phyloP scores from a whole-genome alignment of 441 rosid species.

The Populus hybrid region DNA sequence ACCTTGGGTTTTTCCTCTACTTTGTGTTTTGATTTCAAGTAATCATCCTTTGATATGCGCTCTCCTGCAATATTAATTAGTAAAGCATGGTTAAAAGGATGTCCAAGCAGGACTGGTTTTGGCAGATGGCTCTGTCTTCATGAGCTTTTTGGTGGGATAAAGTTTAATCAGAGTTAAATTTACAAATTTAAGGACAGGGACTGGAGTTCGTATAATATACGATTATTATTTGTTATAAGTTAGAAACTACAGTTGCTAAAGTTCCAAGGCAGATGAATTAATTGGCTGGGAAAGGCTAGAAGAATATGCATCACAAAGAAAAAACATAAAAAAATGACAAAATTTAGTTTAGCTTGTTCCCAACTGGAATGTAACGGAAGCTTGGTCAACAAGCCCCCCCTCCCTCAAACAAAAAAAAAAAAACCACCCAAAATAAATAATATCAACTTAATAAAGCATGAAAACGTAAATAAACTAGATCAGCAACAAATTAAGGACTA shows the following conservation, averaged over 20 bases:
- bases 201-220: background rate
- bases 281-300: background rate
- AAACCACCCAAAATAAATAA: too few relatives aligned
- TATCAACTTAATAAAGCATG: too few relatives aligned
- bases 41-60: slow-evolving; percentile 79
- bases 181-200: background rate
- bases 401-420: too few relatives aligned
- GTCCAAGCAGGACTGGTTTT: background rate
- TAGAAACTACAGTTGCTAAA: background rate
- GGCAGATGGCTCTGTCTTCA: background rate
- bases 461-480: background rate
- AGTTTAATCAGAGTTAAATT: background rate
- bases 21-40: slow-evolving; percentile 56
- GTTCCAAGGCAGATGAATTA: background rate
- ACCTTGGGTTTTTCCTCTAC: slow-evolving; percentile 87
- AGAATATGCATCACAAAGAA: background rate
- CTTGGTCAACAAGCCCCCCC: background rate
- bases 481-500: background rate
- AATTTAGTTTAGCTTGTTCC: background rate
- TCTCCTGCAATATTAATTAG: slow-evolving; percentile 47
- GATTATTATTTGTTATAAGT: background rate
- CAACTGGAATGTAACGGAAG: background rate
- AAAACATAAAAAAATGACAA: background rate
- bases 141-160: background rate
- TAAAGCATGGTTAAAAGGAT: slow-evolving; percentile 13